These are phyloP conservation scores for Jatropha curcas DNA, from an alignment of 345 rosid species.

Conservation along the genomic window DNA sequence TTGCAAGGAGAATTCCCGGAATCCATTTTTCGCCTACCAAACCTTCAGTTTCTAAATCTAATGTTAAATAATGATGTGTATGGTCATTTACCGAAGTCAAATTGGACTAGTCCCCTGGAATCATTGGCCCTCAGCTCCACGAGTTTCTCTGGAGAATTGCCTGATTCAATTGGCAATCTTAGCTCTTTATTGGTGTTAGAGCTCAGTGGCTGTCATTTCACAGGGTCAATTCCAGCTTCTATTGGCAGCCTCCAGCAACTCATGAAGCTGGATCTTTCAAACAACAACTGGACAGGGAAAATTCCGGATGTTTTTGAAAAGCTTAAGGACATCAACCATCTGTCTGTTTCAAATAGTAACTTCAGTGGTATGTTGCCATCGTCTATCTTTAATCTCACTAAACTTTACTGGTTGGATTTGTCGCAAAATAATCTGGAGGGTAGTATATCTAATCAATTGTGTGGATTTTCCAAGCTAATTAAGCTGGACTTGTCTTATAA, in stretches of 20 bases:
- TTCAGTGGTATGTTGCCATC: constrained; percentile 29
- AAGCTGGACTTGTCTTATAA: constrained; percentile 5
- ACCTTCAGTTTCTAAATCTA: not conserved
- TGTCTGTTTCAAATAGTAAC: not conserved
- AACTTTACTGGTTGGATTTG: constrained; percentile 8
- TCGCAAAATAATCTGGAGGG: constrained; percentile 13
- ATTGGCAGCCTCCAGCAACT: constrained; percentile 17
- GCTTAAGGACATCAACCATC: not conserved
- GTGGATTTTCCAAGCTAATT: not conserved
- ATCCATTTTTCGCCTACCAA: constrained; percentile 3
- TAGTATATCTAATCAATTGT: constrained; percentile 5
- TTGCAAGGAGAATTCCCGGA: constrained; percentile 14
- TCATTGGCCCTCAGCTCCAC: not conserved
- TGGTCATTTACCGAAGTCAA: not conserved
- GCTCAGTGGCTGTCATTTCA: not conserved
- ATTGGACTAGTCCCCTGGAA: not conserved
- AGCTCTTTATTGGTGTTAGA: not conserved
- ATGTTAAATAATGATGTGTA: not conserved
- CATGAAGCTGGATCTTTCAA: not conserved
- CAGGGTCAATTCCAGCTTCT: not conserved
- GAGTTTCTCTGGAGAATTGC: not conserved
- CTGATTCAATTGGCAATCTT: not conserved
- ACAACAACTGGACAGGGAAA: not conserved
- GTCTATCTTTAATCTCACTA: not conserved
- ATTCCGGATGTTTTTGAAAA: not conserved